Base-by-base conservation (phyloP, 1,139 yeast genomes). In the Taiozyma sp. region DNA sequence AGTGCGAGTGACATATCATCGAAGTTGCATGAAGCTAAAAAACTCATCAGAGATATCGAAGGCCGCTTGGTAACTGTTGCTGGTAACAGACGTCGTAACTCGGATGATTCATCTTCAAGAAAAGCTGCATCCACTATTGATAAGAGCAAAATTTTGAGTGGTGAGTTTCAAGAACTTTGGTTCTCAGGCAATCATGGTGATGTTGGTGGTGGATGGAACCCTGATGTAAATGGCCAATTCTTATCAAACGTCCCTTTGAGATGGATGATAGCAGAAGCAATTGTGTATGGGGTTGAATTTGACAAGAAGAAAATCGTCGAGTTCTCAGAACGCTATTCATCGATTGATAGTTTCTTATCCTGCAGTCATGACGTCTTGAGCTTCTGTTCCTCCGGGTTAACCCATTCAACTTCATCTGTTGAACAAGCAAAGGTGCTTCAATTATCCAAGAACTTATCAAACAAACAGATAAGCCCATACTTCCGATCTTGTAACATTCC, bases 131-230 rank as follows among this genome's bases (percentile, higher is more conserved):
- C 49, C 53, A 53, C 35, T 13, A 22, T 47, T 34, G 62, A 58
- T 42, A 56, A 56, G 30, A 30, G 50, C 2, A 59, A 54, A 30
- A 45, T 58, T 3, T 39, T 60, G 21, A 52, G 47, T 39, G 62
- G 61, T 8, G 61, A 59, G 13, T 60, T 53, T 42, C 58, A 60
- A 47, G 64, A 60, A 42, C n/a, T 57, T 46, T 82, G 83, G 82
- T 83, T 83, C 59, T 79, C 85, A 0, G 88, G 88, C 1, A 80
- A 79, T 60, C 88, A 83, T 63, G 73, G 83, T 4, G 88, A 83
- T 62, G 67, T 80, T 53, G 88, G 88, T 2, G 88, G 88, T 3
- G 85, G 85, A 4, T 80, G 83, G 80, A 63, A 68, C 1, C 65
- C 72, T 4, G 79, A 76, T 56, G 51, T 58, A 3, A 59, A 68